Conservation (phyloP, 2,329 filamentous ascomycete species). For the Fusarium longipes region DNA sequence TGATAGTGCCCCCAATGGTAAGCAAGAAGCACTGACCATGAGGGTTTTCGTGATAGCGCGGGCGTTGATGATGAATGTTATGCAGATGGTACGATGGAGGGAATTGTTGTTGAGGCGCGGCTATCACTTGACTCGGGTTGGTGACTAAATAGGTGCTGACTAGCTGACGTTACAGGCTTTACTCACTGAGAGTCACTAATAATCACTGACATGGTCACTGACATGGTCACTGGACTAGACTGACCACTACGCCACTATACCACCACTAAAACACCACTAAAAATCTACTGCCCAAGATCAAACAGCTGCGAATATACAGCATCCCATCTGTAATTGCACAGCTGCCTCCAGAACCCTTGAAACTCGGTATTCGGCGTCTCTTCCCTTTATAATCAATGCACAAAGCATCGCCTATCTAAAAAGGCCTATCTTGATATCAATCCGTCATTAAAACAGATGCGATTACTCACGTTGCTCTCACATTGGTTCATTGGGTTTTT, state of each 20-base stretch:
- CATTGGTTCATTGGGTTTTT: conserved; percentile 15
- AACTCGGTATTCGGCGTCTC: conserved; percentile 26
- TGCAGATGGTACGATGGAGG: conserved; percentile 22
- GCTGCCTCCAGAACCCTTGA: no score
- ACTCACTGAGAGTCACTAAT: background rate
- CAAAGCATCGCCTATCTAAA: conserved; percentile 29
- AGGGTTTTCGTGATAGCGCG: conserved; percentile 22
- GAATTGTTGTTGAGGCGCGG: conserved; percentile 7
- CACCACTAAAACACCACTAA: background rate
- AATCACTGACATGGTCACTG: background rate
- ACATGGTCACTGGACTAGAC: background rate
- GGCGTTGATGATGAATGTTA: background rate
- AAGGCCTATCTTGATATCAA: conserved; percentile 35
- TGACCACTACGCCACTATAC: background rate
- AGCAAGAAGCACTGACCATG: conserved; percentile 25
- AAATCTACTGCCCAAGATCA: no score
- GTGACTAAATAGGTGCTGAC: no score
- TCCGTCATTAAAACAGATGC: conserved; percentile 38
- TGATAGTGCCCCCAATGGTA: background rate
- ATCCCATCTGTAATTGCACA: no score
- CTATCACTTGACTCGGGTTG: conserved; percentile 16
- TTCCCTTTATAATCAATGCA: conserved; percentile 20
- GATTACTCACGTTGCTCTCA: conserved; percentile 26
- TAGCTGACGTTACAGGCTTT: background rate
- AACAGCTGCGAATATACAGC: no score